Evolutionary conservation across 148 eudicot genomes (phyloP).

Genomic region (Spergularia marina): DNA sequence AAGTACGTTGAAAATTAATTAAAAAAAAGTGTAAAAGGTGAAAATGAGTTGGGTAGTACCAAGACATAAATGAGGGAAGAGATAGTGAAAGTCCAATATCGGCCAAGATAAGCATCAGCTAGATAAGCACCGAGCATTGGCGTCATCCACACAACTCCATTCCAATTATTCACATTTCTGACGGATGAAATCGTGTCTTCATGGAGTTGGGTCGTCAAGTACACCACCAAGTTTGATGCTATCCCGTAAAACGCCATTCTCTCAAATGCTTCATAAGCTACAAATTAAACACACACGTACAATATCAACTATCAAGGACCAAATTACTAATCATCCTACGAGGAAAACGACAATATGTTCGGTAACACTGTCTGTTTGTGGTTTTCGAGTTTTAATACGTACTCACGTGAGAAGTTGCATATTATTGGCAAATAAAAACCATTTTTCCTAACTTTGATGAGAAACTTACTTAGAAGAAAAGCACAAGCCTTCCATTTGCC

Average conservation of each 20-base stretch:
- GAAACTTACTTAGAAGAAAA: slow-evolving; percentile 62
- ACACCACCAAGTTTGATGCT: slow-evolving; percentile 81
- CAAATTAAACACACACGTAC: background rate
- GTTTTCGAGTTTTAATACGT: too few species aligned
- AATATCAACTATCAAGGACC: background rate
- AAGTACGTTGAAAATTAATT: background rate
- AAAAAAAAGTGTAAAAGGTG: background rate
- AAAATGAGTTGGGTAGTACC: slow-evolving; percentile 35
- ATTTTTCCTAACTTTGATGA: too few species aligned
- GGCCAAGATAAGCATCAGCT: slow-evolving; percentile 79
- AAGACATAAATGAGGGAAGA: slow-evolving; percentile 70
- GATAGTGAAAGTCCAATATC: slow-evolving; percentile 86
- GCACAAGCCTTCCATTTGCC: slow-evolving; percentile 95
- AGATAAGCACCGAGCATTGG: slow-evolving; percentile 82
- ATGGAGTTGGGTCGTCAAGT: slow-evolving; percentile 72
- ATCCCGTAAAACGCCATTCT: slow-evolving; percentile 89
- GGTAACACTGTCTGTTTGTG: background rate
- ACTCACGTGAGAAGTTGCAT: background rate
- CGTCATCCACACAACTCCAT: slow-evolving; percentile 85
- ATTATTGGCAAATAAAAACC: too few species aligned
- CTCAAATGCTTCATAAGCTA: slow-evolving; percentile 80
- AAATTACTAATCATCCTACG: background rate
- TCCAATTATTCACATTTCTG: slow-evolving; percentile 87
- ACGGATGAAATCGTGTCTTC: slow-evolving; percentile 89
- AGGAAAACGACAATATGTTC: background rate